These are phyloP conservation scores for Malus asiatica DNA, from an alignment of 306 rosid species.

Conservation along the genomic window DNA sequence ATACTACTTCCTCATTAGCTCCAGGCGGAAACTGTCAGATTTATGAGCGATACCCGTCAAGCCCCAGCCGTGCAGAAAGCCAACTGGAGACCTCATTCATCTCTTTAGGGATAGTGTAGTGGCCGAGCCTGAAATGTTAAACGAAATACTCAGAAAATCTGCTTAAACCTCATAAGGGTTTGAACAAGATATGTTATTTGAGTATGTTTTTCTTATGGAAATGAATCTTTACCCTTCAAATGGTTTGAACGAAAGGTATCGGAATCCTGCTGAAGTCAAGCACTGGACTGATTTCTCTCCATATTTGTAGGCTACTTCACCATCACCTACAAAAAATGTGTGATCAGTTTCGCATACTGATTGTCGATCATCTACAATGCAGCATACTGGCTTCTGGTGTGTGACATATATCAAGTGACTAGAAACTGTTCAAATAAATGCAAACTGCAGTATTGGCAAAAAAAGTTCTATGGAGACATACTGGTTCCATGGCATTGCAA, in stretches of 20 bases:
- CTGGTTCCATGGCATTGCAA: constrained; percentile 75
- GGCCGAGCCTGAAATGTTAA: constrained; percentile 75
- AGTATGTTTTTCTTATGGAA: neutral
- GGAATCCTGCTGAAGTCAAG: constrained; percentile 77
- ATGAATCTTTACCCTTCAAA: constrained; percentile 61
- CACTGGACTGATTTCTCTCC: constrained; percentile 79
- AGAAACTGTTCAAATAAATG: neutral
- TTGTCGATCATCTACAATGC: neutral
- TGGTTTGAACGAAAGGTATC: constrained; percentile 54
- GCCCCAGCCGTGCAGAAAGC: constrained; percentile 76
- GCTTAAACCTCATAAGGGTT: neutral
- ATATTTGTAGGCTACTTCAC: constrained; percentile 56
- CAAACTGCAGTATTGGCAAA: neutral
- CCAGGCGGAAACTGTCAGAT: constrained; percentile 4
- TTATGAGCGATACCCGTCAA: constrained; percentile 45
- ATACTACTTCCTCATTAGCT: constrained; percentile 12
- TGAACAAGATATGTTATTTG: neutral
- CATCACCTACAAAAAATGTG: constrained; percentile 14
- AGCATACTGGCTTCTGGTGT: neutral
- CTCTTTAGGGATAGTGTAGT: constrained; percentile 89
- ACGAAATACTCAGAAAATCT: constrained; percentile 5
- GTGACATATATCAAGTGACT: neutral
- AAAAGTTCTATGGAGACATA: constrained; percentile 25
- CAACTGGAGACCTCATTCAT: constrained; percentile 91
- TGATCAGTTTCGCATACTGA: neutral